Base-by-base conservation (phyloP, 164 flowering plant species). In the Vitis amurensis region DNA sequence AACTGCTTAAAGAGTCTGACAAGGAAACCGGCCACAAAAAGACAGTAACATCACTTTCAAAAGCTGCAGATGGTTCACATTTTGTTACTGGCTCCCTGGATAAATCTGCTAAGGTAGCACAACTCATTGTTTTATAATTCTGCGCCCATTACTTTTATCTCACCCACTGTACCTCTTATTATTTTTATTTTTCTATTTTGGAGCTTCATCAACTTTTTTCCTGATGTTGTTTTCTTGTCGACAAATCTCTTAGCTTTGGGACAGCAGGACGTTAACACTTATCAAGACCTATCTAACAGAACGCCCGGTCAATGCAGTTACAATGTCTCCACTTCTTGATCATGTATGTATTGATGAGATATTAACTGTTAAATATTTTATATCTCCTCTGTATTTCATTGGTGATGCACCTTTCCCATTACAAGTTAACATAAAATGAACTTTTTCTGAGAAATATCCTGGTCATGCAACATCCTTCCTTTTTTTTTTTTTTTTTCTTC, bases 271-370 rank as follows among this genome's bases (percentile, higher is more conserved):
- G 1, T 72, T 95, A 80, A 83, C 87, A 19, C 86, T 91, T 29
- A 78, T 95, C 74, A 95, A 95, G 89, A 93, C 96, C 1, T 93
- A 93, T 66, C 85, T 72, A 55, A 93, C 99, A 3, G 97, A 89
- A 67, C 87, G 92, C 3, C 99, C 98, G 15, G 99, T 95, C 51
- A 95, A 93, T 85, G 99, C 97, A 37, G 94, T 91, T 79, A 75
- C 94, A 3, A 86, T 95, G 84, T 91, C 98, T 66, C 99, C 99
- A 37, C 91, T 95, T 68, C 92, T 91, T 73, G 87, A 93, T 81
- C 99, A 90, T 83, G 92, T 88, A 86, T 17, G 87, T 77, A 27
- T 16, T 66, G 30, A 56, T 2, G 23, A 49, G 6, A 12, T 52
- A 48, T 59, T 23, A 2, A 58, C 44, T 29, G 17, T 49, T 50